Evolutionary conservation across 345 rosid genomes (phyloP), one percentile per base, ranked within the genome.

Genomic region (Gossypium stocksii): DNA sequence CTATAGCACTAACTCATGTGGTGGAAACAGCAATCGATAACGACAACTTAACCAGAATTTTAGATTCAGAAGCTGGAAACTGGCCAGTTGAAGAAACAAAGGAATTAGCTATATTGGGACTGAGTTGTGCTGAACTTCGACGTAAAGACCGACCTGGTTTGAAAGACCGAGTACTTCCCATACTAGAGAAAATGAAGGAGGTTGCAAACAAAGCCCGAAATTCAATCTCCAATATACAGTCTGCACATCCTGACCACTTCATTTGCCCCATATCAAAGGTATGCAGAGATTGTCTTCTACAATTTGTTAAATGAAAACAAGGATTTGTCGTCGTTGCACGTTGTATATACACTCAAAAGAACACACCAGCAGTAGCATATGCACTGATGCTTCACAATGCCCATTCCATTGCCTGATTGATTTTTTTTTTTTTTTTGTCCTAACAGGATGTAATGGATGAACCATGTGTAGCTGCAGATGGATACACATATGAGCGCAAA

Each of bases 401-500:
- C 13, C 1, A 19, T 58, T 41, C 11, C 3, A 20, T 68, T 62
- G 65, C 53, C 12, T 52, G 12, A 52, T 46, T 46, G 10, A 12
- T 34, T 4, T 46, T 34, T 3, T 12, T 15, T 69, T 76, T 10
- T 10, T 9, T 7, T 4, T 3, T 8, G n/a, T 53, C 3, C 19
- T 6, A 22, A 34, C 88, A 94, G 98, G 94, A 85, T 17, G 82
- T 91, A 15, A 94, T 90, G 97, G 76, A 82, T 4, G 97, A 89
- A 9, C 97, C 98, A 7, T 88, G 87, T 79, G 91, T 94, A 70
- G 97, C 98, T 48, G 88, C 97, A 12, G 97, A 94, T 76, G 98
- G 98, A 7, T 92, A 87, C 77, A 89, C 89, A 1, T 92, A 94
- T 7, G 94, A 92, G 44, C 88, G 89, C n/a, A 75, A 68, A 71